A percentile compares a stretch with the other conserved stretches of the same genome.
Conservation (phyloP, 208 protist genomes). For the Leishmania turanica region DNA sequence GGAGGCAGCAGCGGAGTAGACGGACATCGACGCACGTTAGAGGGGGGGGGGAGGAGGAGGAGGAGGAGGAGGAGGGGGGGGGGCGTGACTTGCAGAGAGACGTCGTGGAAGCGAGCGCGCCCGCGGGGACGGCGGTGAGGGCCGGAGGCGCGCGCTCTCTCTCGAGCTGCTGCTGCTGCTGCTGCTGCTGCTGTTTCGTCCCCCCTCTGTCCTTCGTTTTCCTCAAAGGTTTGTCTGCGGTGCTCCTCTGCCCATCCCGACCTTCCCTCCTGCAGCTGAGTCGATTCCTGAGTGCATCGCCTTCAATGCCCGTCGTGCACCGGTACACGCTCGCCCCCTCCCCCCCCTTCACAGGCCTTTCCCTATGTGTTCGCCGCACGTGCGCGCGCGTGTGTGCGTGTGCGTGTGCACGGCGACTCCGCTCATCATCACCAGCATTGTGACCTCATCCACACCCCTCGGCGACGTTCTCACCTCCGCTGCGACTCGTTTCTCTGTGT, state of each 20-base stretch:
- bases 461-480: background rate
- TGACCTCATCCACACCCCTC: background rate
- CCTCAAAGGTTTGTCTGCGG: background rate
- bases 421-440: too few relatives aligned
- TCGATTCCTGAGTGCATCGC: background rate
- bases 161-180: background rate
- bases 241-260: background rate
- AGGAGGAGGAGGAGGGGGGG: too few relatives aligned
- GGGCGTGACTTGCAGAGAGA: background rate
- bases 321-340: background rate
- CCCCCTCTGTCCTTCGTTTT: background rate
- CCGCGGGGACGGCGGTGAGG: background rate
- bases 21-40: background rate
- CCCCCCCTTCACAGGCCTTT: background rate
- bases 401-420: too few relatives aligned
- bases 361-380: background rate
- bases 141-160: background rate
- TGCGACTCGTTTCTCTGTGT: too few relatives aligned
- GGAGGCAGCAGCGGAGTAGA: background rate
- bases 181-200: background rate
- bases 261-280: background rate
- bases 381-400: background rate
- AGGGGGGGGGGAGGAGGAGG: too few relatives aligned
- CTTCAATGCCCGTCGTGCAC: background rate
- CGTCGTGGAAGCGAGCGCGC: background rate